Conservation (phyloP, 169 alveolate genomes). For the Babesia sp. region DNA sequence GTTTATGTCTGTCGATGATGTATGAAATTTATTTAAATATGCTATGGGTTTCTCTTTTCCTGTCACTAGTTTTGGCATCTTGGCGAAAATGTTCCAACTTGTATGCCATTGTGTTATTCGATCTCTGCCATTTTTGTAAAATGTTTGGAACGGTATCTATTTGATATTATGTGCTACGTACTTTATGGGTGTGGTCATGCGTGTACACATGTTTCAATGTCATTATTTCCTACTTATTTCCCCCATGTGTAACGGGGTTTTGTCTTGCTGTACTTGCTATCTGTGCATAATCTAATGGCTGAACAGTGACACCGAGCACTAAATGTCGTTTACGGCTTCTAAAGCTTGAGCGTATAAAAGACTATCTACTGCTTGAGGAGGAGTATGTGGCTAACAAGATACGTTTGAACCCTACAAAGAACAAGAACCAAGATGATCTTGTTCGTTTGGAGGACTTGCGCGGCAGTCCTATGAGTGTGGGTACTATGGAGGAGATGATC, state of each 20-base stretch:
- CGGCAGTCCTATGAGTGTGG: conserved; percentile 97
- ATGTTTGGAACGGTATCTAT: no score
- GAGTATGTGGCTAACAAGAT: conserved; percentile 90
- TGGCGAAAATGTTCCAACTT: no score
- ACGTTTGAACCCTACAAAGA: conserved; percentile 73
- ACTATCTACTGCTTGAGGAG: conserved; percentile 93
- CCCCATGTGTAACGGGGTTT: no score
- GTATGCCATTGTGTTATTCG: background rate
- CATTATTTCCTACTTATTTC: no score
- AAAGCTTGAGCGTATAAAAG: conserved; percentile 92
- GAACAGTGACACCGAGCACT: conserved; percentile 88
- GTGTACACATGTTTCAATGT: no score
- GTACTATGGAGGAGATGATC: conserved; percentile 96
- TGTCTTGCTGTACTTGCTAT: background rate
- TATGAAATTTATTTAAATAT: no score
- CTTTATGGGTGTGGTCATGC: no score
- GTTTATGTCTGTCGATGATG: no score
- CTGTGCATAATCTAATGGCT: background rate
- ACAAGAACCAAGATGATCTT: conserved; percentile 81
- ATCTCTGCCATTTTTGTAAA: background rate
- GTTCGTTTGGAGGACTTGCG: conserved; percentile 93
- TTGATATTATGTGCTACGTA: no score
- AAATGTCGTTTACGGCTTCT: conserved; percentile 91
- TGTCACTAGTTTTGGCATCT: no score
- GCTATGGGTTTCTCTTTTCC: no score